Evolutionary conservation across 192 early-diverging fungal genomes (phyloP), one percentile per base, ranked within the genome.

Genomic region (Backusella tuberculispora): DNA sequence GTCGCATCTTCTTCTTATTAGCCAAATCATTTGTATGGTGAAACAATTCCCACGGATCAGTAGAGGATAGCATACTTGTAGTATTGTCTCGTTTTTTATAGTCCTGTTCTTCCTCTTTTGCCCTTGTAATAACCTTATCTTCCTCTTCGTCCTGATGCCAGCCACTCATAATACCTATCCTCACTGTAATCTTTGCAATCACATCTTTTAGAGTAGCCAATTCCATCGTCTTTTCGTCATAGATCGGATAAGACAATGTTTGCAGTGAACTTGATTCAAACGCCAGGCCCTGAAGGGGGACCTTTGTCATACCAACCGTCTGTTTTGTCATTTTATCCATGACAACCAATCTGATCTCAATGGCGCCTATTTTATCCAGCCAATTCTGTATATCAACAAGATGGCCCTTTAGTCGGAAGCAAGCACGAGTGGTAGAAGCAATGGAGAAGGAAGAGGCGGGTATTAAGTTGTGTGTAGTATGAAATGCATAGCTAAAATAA

Each of bases 401-500:
- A 12, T 80, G 74, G 6, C 79, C 79, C 8, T 75, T 70, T 9
- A 80, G 37, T 56, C 73, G 79, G 14, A 73, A 80, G 5, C 74
- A 80, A 13, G 78, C 71, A 19, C 50, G 46, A 29, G 38, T 40
- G 34, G 64, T 38, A 3, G 43, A 29, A 14, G 64, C 24, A 13
- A 46, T 38, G 3, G 71, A 72, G 50, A 78, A 68, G 1, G 77
- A 78, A 0, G 77, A 63, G 5, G 71, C 79, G 5, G 79, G 75
- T 21, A 48, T 60, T 15, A 46, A 45, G 66, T 76, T 63, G 21
- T 66, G 42, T 9, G 66, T 72, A 8, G 74, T 72, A 24, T 76
- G 71, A 42, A 80, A 76, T 38, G 67, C n/a, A 43, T 80, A 80
- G 10, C 64, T 60, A 43, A 80, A 80, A 37, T 73, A 73, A 37